A percentile compares a stretch with the other conserved stretches of the same genome.
phyloP scores from a whole-genome alignment of 2,329 filamentous ascomycete species.

The Aspergillus aculeatus region DNA sequence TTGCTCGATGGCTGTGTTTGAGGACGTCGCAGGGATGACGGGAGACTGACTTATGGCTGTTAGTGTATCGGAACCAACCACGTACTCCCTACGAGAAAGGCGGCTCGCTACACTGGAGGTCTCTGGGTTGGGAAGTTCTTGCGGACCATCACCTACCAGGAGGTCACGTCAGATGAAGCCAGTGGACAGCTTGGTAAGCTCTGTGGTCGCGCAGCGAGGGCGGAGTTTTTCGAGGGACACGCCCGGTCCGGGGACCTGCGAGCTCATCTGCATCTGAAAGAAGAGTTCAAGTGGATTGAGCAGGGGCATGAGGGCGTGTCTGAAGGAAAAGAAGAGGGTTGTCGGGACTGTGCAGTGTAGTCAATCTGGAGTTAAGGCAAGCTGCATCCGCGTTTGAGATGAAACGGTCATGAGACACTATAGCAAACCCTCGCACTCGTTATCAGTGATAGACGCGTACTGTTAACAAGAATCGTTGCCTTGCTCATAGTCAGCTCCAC shows the following conservation, averaged over 20 bases:
- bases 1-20: not conserved
- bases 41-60: no score
- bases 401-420: no score
- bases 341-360: not conserved
- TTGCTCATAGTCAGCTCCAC: no score
- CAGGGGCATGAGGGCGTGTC: not conserved
- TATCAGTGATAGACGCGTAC: no score
- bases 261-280: constrained; percentile 45
- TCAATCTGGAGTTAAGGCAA: not conserved
- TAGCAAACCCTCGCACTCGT: no score
- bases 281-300: constrained; percentile 47
- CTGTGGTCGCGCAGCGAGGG: constrained; percentile 51
- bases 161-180: constrained; percentile 44
- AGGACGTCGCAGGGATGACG: not conserved
- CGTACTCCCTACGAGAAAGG: constrained; percentile 52
- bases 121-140: constrained; percentile 58
- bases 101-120: constrained; percentile 52
- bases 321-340: not conserved
- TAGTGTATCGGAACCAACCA: constrained; percentile 57
- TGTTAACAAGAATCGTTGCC: no score
- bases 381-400: not conserved
- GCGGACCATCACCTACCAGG: constrained; percentile 54
- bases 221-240: constrained; percentile 56
- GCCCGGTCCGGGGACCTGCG: constrained; percentile 52
- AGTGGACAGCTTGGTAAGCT: constrained; percentile 51